Percentiles rank a stretch among this genome's conserved stretches.
These are phyloP conservation scores for Sideroxylon spinosum DNA, from an alignment of 179 eudicot species.

Conservation along the genomic window DNA sequence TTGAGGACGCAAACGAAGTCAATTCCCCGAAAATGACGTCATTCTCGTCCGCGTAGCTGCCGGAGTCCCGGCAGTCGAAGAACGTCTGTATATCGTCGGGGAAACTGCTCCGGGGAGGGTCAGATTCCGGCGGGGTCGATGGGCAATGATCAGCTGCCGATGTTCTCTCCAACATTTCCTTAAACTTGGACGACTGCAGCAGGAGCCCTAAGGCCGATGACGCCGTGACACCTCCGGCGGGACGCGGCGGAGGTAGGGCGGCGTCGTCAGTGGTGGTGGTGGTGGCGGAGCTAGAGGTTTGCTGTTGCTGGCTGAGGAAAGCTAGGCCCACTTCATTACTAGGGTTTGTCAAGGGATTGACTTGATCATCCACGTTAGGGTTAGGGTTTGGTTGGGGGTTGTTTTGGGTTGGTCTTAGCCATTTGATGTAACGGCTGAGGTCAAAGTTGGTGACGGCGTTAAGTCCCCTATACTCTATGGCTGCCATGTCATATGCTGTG, in stretches of 20 bases:
- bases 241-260: slow-evolving; percentile 10
- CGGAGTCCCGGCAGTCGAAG: slow-evolving; percentile 38
- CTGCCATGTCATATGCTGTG: slow-evolving; percentile 80
- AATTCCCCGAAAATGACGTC: slow-evolving; percentile 40
- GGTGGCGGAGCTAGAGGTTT: slow-evolving; percentile 20
- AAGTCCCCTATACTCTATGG: slow-evolving; percentile 69
- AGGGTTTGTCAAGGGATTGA: slow-evolving; percentile 11
- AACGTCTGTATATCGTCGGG: slow-evolving; percentile 53
- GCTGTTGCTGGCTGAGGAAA: slow-evolving; percentile 18
- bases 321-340: slow-evolving; percentile 20
- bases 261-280: background rate
- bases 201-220: slow-evolving; percentile 39
- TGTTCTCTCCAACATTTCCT: slow-evolving; percentile 37
- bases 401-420: slow-evolving; percentile 36
- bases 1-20: slow-evolving; percentile 33
- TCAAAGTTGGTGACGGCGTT: slow-evolving; percentile 89
- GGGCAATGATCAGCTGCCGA: slow-evolving; percentile 20
- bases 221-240: slow-evolving; percentile 6
- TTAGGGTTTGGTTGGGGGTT: slow-evolving; percentile 15
- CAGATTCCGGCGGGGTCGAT: slow-evolving; percentile 23
- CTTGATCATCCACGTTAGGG: slow-evolving; percentile 13
- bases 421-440: slow-evolving; percentile 62
- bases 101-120: slow-evolving; percentile 39
- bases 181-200: slow-evolving; percentile 37
- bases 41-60: slow-evolving; percentile 30